Evolutionary conservation across 352 stramenopile genomes (phyloP).

Genomic region (Phytophthora ramorum): DNA sequence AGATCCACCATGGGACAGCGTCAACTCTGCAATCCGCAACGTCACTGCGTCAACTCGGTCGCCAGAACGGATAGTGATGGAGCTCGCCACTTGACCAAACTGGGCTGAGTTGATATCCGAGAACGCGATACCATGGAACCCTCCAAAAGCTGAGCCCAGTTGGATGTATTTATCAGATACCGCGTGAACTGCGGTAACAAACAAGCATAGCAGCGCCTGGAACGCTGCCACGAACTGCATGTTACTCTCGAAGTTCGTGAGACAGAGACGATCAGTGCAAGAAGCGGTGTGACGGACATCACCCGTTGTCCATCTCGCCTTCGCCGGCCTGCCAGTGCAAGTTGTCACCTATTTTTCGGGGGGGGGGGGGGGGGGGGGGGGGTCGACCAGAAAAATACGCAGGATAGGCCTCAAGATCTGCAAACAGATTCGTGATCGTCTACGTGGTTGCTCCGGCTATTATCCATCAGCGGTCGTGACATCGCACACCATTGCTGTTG

Average conservation of each 20-base stretch:
- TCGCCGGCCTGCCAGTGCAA: background rate
- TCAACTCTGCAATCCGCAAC: constrained; percentile 13
- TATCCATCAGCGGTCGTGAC: no score
- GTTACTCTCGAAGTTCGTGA: no score
- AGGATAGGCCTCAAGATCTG: constrained; percentile 2
- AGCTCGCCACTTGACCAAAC: constrained; percentile 11
- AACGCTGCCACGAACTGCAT: background rate
- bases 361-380: no score
- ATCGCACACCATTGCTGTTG: no score
- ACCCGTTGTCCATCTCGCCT: background rate
- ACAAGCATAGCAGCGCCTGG: background rate
- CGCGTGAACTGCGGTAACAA: background rate
- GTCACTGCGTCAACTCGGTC: constrained; percentile 16
- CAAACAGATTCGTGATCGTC: constrained; percentile 7
- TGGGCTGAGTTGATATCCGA: constrained; percentile 18
- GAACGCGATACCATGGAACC: constrained; percentile 13
- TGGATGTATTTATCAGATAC: constrained; percentile 5
- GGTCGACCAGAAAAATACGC: constrained; percentile 13
- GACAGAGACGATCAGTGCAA: background rate
- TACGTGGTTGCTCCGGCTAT: constrained; percentile 3
- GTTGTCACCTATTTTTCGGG: background rate
- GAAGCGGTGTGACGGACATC: background rate
- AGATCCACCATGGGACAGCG: constrained; percentile 15
- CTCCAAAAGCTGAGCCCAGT: constrained; percentile 14
- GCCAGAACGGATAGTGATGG: constrained; percentile 19